Evolutionary conservation across 148 eudicot species (phyloP).

Genomic region (Euryodendron excelsum): DNA sequence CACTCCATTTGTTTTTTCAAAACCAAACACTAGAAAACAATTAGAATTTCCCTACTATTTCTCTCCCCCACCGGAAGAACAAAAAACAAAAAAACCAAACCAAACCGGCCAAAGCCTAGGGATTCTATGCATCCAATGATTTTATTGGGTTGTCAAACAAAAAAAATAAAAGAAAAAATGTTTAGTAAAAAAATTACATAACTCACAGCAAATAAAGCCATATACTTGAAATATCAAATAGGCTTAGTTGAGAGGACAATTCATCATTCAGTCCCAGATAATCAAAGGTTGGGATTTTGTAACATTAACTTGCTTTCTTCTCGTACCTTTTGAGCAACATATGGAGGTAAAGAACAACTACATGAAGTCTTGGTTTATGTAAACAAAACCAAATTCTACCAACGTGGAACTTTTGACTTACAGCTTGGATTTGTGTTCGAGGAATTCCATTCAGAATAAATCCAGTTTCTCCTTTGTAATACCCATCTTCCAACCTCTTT

Average conservation of each 20-base stretch:
- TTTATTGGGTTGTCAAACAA: background rate
- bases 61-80: background rate
- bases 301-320: background rate
- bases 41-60: background rate
- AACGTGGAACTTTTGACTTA: slow-evolving; percentile 12
- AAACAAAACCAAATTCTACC: background rate
- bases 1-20: background rate
- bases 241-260: background rate
- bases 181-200: background rate
- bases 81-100: no score
- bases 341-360: background rate
- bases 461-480: slow-evolving; percentile 27
- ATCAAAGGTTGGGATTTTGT: background rate
- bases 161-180: background rate
- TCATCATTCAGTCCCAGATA: background rate
- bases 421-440: slow-evolving; percentile 31
- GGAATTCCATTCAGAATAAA: slow-evolving; percentile 34
- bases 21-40: background rate
- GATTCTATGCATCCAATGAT: background rate
- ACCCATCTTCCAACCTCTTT: slow-evolving; percentile 30
- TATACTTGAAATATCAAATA: background rate
- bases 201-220: background rate
- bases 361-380: background rate
- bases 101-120: background rate
- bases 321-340: background rate